phyloP scores from a whole-genome alignment of 768 basidiomycete species.

The Postia placenta region DNA sequence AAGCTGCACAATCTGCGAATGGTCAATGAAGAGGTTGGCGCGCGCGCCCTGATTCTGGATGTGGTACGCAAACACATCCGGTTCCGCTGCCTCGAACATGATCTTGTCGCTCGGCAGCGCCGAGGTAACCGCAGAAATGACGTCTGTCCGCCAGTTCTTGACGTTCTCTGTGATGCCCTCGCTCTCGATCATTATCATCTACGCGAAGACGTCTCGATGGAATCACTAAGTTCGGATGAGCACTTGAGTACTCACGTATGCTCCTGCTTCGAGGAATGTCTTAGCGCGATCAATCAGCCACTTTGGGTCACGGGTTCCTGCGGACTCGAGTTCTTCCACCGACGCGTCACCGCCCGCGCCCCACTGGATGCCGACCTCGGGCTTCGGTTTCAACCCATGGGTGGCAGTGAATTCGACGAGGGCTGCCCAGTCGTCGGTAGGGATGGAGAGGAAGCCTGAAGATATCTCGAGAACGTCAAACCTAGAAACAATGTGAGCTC shows the following conservation, averaged over 20 bases:
- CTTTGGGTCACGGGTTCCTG: conserved; percentile 33
- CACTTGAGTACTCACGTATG: conserved; percentile 23
- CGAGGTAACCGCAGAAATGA: conserved; percentile 35
- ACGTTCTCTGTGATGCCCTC: conserved; percentile 45
- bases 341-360: conserved; percentile 39
- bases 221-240: no score
- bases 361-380: conserved; percentile 40
- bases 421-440: conserved; percentile 35
- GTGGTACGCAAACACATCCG: conserved; percentile 38
- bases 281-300: conserved; percentile 37
- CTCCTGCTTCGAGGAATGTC: conserved; percentile 34
- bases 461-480: conserved; percentile 42
- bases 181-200: conserved; percentile 43
- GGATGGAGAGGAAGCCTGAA: conserved; percentile 40
- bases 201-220: no score
- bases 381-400: conserved; percentile 37
- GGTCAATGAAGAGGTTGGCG: conserved; percentile 39
- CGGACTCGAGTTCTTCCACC: conserved; percentile 32
- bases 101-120: conserved; percentile 35
- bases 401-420: conserved; percentile 34
- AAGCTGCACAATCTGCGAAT: conserved; percentile 39
- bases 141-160: conserved; percentile 34
- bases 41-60: conserved; percentile 38
- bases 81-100: conserved; percentile 43
- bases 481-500: conserved; percentile 12